Evolutionary conservation across 225 moss, liverwort and hornwort genomes (phyloP), one percentile per base, ranked within the genome.

Genomic region (Marchantia polymorpha): DNA sequence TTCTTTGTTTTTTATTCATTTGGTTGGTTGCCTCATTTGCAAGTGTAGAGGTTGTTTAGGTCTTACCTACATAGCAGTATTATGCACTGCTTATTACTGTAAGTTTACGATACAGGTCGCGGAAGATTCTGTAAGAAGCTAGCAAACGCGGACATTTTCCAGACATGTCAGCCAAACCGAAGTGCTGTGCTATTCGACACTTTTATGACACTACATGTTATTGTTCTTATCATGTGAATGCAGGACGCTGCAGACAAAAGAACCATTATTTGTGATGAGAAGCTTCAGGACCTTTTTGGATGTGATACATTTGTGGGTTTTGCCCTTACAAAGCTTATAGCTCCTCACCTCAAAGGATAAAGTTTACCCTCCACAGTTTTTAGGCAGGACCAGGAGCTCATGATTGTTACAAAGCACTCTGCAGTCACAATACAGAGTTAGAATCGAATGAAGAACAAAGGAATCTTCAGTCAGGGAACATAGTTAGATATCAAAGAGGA

Each of bases 291-390:
- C 30, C 88, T 96, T 66, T 96, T 96, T 82, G 90, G 83, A 68
- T 91, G 90, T 82, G 91, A 92, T 51, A 85, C 89, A 67, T 92
- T 96, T 90, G 90, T 93, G 80, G 96, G 96, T 66, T 94, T 90
- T 74, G 79, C 77, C 79, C 78, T 96, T 54, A 87, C 90, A 7
- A 92, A 96, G 85, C 94, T 94, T 69, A 88, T 96, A 86, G 85
- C 91, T 71, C 91, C 90, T 74, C 96, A 96, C 51, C 79, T 87
- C 71, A 84, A 84, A 84, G 82, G 87, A 68, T 84, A 74, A 84
- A 78, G 51, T 68, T 39, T 69, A 69, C 69, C 39, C 69, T 48
- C 46, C 69, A 46, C 52, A 73, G 71, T 49, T 19, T 27, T 46
- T 75, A 75, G 39, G 19, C 75, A 69, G 30, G 68, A 69, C 64